Base-by-base conservation (phyloP, 768 basidiomycete species). In the Myochromella boudieri region DNA sequence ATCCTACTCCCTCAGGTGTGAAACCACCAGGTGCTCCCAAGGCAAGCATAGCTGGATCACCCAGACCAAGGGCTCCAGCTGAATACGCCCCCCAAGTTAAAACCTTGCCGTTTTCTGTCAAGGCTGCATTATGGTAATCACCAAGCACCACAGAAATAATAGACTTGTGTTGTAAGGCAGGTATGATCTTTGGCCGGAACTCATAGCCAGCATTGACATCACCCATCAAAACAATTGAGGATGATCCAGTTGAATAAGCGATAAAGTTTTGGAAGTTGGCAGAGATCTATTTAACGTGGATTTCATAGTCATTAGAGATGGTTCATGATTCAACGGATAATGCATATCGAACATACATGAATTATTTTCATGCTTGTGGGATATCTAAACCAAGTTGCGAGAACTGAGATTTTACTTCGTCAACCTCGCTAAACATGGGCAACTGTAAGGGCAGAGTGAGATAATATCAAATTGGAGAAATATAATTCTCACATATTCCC, bases 71-170 rank as follows among this genome's bases (percentile, higher is more conserved):
- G 1, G 93, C 93, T 9, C 95, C 94, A 24, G 68, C 62, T 15
- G 85, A 86, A 65, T 82, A 87, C 20, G 64, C 54, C 12, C 91
- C 92, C 91, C 90, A 95, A 9, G 93, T 89, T 15, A 86, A 69
- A 20, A 93, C 69, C 59, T 83, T 77, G 12, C 95, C 95, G 18
- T 73, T 64, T 29, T 78, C 72, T 2, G 91, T 95, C 57, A 97
- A 70, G 1, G 95, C 95, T 27, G 82, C 89, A 60, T 76, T 83
- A 68, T 98, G 95, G 64, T 95, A 97, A 66, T 98, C 95, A 4
- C 95, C 95, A 41, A 93, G 76, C 11, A 86, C 85, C 45, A 95
- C 83, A 42, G 91, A 90, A 49, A 97, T 95, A 43, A 97, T 80
- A 27, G 76, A 72, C 53, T 70, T 78, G 55, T 87, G 77, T 57